These are phyloP conservation scores for Kwoniella sp. DNA, from an alignment of 768 basidiomycete genomes.

Conservation along the genomic window DNA sequence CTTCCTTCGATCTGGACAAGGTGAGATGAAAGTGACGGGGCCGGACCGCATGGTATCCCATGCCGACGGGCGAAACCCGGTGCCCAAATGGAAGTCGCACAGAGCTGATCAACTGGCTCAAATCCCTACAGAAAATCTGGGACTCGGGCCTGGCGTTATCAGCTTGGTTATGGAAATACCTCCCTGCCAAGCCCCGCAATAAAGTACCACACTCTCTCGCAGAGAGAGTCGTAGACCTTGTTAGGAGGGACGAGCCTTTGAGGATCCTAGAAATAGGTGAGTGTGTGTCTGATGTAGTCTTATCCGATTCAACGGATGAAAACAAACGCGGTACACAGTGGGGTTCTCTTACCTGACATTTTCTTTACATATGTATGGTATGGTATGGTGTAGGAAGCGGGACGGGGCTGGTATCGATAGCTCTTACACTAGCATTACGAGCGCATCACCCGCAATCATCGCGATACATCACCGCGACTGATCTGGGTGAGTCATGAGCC, in stretches of 20 bases:
- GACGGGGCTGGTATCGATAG: slow-evolving; percentile 77
- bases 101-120: slow-evolving; percentile 1
- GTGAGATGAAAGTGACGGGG: slow-evolving; percentile 58
- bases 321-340: too few species aligned
- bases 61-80: too few species aligned
- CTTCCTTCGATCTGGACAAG: slow-evolving; percentile 91
- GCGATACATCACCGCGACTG: slow-evolving; percentile 64
- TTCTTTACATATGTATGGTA: too few species aligned
- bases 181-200: neutral
- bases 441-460: slow-evolving; percentile 30
- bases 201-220: neutral
- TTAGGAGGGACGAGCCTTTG: slow-evolving; percentile 35
- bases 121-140: slow-evolving; percentile 95
- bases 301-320: too few species aligned
- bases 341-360: too few species aligned
- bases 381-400: slow-evolving; percentile 66
- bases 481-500: slow-evolving; percentile 68
- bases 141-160: slow-evolving; percentile 87
- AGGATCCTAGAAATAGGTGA: slow-evolving; percentile 73
- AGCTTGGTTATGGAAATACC: slow-evolving; percentile 65
- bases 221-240: slow-evolving; percentile 11
- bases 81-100: too few species aligned
- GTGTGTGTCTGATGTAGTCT: slow-evolving; percentile 29
- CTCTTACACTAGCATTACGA: slow-evolving; percentile 61
- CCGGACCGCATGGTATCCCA: neutral